Percentiles rank a stretch among this genome's conserved stretches.
Conservation (phyloP, 805 yeast species). For the Candida ponderosae region DNA sequence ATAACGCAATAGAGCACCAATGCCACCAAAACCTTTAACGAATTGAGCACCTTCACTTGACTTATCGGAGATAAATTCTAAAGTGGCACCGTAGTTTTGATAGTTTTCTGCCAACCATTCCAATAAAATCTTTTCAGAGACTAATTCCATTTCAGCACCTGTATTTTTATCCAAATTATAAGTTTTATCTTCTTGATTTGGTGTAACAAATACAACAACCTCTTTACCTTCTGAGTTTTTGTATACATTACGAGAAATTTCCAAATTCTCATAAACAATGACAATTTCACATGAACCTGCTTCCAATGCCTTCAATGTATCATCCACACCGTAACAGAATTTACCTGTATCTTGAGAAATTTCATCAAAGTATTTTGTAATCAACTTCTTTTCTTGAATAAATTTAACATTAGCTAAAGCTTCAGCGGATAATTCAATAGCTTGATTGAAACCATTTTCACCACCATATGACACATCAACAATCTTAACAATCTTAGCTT, state of each 20-base stretch:
- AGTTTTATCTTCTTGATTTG: constrained; percentile 66
- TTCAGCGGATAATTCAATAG: constrained; percentile 96
- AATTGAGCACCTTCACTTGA: constrained; percentile 99
- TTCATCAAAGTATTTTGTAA: constrained; percentile 90
- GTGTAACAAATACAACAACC: constrained; percentile 63
- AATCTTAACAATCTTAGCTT: constrained; percentile 77
- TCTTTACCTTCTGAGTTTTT: constrained; percentile 79
- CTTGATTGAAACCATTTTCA: constrained; percentile 99
- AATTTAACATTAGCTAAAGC: constrained; percentile 94
- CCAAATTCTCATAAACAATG: constrained; percentile 90
- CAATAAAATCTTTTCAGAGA: constrained; percentile 75
- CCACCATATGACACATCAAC: constrained; percentile 99
- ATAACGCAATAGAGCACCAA: constrained; percentile 94
- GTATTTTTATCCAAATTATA: constrained; percentile 75
- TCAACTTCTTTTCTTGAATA: constrained; percentile 95
- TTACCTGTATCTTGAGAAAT: constrained; percentile 96
- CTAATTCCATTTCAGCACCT: constrained; percentile 87
- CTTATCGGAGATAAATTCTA: constrained; percentile 95
- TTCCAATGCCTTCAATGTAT: constrained; percentile 92
- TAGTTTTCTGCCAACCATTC: constrained; percentile 99
- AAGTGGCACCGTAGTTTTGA: constrained; percentile 86
- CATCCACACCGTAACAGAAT: constrained; percentile 96
- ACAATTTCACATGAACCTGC: constrained; percentile 92
- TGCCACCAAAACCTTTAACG: constrained; percentile 97
- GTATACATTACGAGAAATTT: constrained; percentile 72